Base-by-base conservation (phyloP, 176 grass and related monocot species). In the Hordeum vulgare region DNA sequence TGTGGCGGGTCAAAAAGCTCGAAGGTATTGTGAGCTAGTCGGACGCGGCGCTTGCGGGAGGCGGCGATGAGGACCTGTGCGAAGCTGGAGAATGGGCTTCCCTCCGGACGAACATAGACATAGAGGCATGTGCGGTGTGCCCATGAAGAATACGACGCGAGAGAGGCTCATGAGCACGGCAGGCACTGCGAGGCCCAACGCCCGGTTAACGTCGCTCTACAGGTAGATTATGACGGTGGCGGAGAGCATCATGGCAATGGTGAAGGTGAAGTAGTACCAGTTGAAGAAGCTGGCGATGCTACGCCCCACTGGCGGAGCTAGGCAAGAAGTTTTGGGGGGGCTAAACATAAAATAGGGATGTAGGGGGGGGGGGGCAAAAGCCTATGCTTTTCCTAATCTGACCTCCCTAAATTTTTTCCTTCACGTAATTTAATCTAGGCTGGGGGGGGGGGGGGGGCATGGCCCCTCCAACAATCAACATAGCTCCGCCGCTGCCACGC, bases 191-290 rank as follows among this genome's bases (percentile, higher is more conserved):
- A 42, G 86, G 2, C 94, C 94, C 4, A 92, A 8, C 0, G 88
- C 25, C 94, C 94, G 93, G 79, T 73, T 90, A 9, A 90, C 44
- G 41, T 83, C 79, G 76, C 86, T 92, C 86, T 96, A 90, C 11
- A 96, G 66, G 89, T 96, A 96, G 75, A 96, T 87, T 81, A 96
- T 93, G 15, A 93, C 1, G 3, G 94, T 96, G 8, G 80, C 61
- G 7, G 94, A 92, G 1, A 96, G 0, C 88, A 96, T 86, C 68
- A 93, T 79, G 49, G 90, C 83, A 28, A 89, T 21, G 5, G 90
- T 89, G 71, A 91, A 90, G 66, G 86, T 90, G 80, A 88, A 89
- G 88, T 93, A 94, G 61, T 94, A 94, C 91, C 91, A 93, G 86
- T 96, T 96, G 88, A 96, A 96, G 88, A 96, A 42, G 40, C 40